Base-by-base conservation (phyloP, 2,329 filamentous ascomycete genomes). In the Scytalidium lignicola region DNA sequence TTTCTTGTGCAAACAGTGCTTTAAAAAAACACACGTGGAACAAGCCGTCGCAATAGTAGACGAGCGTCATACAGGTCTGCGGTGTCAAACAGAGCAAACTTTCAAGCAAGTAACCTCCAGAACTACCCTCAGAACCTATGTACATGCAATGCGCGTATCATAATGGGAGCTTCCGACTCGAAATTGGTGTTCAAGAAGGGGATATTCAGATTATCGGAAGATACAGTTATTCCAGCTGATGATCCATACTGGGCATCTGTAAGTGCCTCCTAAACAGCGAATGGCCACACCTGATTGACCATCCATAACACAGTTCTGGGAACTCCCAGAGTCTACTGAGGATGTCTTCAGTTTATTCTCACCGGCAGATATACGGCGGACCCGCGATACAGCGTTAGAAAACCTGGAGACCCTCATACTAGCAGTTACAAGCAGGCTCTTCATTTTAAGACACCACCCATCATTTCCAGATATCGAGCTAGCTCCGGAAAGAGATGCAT, bases 161-260 rank as follows among this genome's bases (percentile, higher is more conserved):
- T 46, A 39, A 99, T 99, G 93, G 93, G 93, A 70, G 92, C 92
- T 66, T 96, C 92, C 72, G 92, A 97, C 74, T 97, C 92, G 63
- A 97, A 97, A 79, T 84, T 97, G 66, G 90, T 92, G 66, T 97
- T 99, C 80, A 97, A 96, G 73, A 89, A 95, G 72, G 92, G 91
- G 71, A 95, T 97, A 74, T 96, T 97, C 75, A 84, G 88, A 65
- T 82, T 99, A 51, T 93, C 90, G n/a, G 90, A 96, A 68, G 87
- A 95, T 67, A 83, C 85, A 58, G 79, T 88, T 66, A 96, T 97
- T 65, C 79, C 90, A 52, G 83, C 90, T 49, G 86, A 93, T 70
- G 90, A 96, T 72, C 77, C 83, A 17, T 96, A 96, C 73, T 99
- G 93, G 93, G 85, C 87, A 56, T 88, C 89, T 67, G 90, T 95